Base-by-base conservation (phyloP, 139 green algal genomes). In the Micractinium sp. region DNA sequence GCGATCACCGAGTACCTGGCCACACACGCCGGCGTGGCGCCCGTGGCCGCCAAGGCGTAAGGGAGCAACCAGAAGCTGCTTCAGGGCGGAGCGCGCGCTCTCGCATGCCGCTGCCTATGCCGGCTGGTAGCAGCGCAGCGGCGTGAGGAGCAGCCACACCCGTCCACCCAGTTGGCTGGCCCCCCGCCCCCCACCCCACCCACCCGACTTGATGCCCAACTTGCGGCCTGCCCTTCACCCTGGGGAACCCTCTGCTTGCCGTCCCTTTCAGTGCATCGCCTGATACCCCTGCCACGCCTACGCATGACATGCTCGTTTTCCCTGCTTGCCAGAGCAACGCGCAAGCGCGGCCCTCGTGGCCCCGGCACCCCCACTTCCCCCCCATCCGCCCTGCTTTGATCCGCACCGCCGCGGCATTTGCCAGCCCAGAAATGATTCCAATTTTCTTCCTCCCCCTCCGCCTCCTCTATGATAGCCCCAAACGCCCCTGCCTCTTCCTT, bases 1-100 rank as follows among this genome's bases (percentile, higher is more conserved):
- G 91, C 94, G 71, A 84, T 99, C 29, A 9, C 90, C 14, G 87
- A 94, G 19, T 98, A 97, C 86, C 85, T 99, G 35, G 66, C 71
- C 13, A 69, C 31, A 16, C 38, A 82, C 77, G 20, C 47, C 13
- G 77, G 77, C 22, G 31, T 82, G 38, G 38, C 23, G 23, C 77
- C 77, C 23, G 77, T 56, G 22, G 39, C 38, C 38, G 38, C 77
- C 38, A 82, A 61, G 23, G 77, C 77, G 1, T 82, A n/a, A n/a
- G n/a, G n/a, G 77, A 82, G 77, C 77, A 19, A 5, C 0, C 71
- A 38, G 29, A 25, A 22, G 29, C 31, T 12, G 31, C 71, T 33
- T 22, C 5, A 33, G 9, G 71, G 71, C 71, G 35, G 13, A 22
- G 29, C 71, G 31, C 29, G 1, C 71, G 47, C 47, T 56, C 47